Evolutionary conservation across 169 alveolate genomes (phyloP), one percentile per base, ranked within the genome.

Genomic region (Babesia sp.): DNA sequence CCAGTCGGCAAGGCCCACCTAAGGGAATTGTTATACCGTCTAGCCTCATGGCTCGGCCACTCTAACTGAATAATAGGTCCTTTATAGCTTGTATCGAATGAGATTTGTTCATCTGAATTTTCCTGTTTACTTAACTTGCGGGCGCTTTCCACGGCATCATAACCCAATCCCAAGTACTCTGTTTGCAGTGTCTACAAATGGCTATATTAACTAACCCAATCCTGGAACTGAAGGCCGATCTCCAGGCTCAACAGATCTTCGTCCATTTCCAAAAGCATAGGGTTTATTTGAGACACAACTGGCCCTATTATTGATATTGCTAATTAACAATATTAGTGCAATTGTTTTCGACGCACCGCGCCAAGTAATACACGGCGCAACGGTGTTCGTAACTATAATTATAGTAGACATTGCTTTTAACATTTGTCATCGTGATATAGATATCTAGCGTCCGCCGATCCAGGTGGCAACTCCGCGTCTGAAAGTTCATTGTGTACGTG

Each of bases 381-480:
- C 44, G 20, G 44, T 31, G 16, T 5, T 14, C 64, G 16, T n/a
- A 16, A 9, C 20, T 2, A 3, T 1, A 55, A 1, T 28, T 9
- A 3, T 1, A 1, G 28, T 16, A 4, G 51, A 24, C 67, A 31
- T 57, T 3, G 31, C 9, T 28, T 0, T 39, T 48, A 80, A 44
- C 88, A 80, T 39, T 80, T 71, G 67, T 80, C 88, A 61, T 80
- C 88, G 54, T 80, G 88, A 56, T 80, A 80, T 26, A 80, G 44
- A 51, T 67, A 80, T 18, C 84, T 56, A 4, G 77, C 88, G 36
- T 80, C 88, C 1, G 84, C 28, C 8, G 83, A 54, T 9, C 88
- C 88, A 71, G 88, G 88, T 71, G 88, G 88, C 84, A 80, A 11
- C 26, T 80, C 84, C 36, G 81, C 88, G 64, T 80, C 88, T 80